These are phyloP conservation scores for Mycosphaerella sp. DNA, from an alignment of 2,329 filamentous ascomycete genomes.

Conservation along the genomic window DNA sequence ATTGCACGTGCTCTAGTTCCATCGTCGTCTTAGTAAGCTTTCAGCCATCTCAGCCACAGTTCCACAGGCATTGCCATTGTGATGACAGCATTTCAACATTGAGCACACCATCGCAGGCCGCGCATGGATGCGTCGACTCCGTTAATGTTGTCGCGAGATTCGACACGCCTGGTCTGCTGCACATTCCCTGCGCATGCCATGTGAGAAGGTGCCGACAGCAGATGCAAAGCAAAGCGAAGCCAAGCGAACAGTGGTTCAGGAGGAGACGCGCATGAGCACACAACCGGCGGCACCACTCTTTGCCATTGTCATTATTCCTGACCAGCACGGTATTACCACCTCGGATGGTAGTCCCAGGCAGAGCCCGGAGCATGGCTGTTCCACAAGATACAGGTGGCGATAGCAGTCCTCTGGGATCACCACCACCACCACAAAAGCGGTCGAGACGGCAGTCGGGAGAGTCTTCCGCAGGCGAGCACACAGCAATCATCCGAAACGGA, in stretches of 20 bases:
- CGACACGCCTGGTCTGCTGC: neutral
- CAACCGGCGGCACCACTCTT: neutral
- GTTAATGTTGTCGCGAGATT: neutral
- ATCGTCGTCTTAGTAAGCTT: no score
- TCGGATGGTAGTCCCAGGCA: neutral
- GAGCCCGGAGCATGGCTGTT: neutral
- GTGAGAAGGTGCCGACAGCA: no score
- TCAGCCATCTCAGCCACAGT: neutral
- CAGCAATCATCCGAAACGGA: conserved; percentile 35
- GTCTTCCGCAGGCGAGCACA: conserved; percentile 40
- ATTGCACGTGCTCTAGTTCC: no score
- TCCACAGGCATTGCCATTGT: neutral
- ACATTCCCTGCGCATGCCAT: neutral
- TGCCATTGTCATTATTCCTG: neutral
- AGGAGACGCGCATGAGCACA: neutral
- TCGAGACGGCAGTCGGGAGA: conserved; percentile 19
- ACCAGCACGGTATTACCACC: neutral
- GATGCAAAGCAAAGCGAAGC: neutral
- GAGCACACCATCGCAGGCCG: neutral
- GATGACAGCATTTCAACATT: neutral
- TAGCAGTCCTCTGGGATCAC: neutral
- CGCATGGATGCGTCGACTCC: neutral
- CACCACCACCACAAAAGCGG: neutral
- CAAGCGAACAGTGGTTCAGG: neutral
- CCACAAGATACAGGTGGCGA: neutral